Base-by-base conservation (phyloP, 2,329 filamentous ascomycete genomes). In the Hypoxylon sp. region DNA sequence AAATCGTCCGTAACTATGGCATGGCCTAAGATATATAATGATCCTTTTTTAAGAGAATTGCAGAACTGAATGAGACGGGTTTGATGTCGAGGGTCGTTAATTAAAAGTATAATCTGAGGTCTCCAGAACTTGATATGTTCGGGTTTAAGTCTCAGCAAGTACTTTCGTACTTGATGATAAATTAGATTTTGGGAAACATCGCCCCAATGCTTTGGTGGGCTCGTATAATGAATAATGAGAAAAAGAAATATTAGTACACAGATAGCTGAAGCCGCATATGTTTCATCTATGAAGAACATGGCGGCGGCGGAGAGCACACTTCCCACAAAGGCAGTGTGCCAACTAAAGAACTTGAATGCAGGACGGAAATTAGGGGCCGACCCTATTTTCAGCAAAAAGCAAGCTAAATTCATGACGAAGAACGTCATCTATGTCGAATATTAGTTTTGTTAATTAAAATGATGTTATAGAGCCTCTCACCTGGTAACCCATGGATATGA, bases 121-220 rank as follows among this genome's bases (percentile, higher is more conserved):
- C 94, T 87, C 94, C 94, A 97, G 78, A 97, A 97, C 76, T 97
- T 97, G 79, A 97, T 94, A 77, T 97, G 94, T 74, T 97, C 94
- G 37, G 93, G 93, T 54, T 89, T 90, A 31, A 97, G 83, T n/a
- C 93, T 89, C 31, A 97, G 83, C 31, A 97, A 81, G 75, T 97
- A 97, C 75, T 97, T 97, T 66, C 94, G 88, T 13, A 97, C 93
- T 81, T 97, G 94, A 68, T 88, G 81, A 75, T 97, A 97, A 58
- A 97, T 97, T 67, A 97, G 82, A 74, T 93, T 94, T 74, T 97
- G 94, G 8, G 92, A 94, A 17, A 97, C 93, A 78, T 97, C 94
- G 1, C 94, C 94, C 94, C 94, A 97, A 37, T 91, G 88, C 76
- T 97, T 97, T 0, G 94, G 94, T 0, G 93, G 92, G 33, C 91